A percentile compares a stretch with the other conserved stretches of the same genome.
Evolutionary conservation across 768 basidiomycete genomes (phyloP).

Genomic region (Lactifluus subvellereus): DNA sequence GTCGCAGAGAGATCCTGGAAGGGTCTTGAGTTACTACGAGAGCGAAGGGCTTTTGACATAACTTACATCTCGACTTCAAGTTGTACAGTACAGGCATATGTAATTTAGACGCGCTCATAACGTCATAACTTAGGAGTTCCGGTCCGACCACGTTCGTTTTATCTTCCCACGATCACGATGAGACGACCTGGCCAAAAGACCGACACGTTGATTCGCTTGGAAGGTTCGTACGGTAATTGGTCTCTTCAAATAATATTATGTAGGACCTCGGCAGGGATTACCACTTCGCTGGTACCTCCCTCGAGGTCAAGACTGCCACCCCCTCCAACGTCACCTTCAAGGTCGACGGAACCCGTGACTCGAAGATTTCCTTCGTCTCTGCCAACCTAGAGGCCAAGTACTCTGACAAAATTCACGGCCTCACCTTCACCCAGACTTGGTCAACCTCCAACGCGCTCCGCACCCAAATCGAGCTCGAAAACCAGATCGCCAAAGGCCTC

Average conservation of each 20-base stretch:
- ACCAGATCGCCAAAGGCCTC: conserved; percentile 95
- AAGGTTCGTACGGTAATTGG: too few species aligned
- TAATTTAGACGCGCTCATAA: too few species aligned
- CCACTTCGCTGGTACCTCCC: conserved; percentile 62
- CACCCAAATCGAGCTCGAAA: conserved; percentile 90
- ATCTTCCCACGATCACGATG: background rate
- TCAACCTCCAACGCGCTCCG: conserved; percentile 90
- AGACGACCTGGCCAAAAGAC: too few species aligned
- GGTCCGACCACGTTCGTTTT: background rate
- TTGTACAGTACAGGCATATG: conserved; percentile 35
- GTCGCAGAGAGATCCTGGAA: conserved; percentile 63
- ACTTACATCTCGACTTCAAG: conserved; percentile 30
- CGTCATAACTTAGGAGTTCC: too few species aligned
- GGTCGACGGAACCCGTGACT: conserved; percentile 78
- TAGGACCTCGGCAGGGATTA: conserved; percentile 92
- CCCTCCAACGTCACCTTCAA: conserved; percentile 91
- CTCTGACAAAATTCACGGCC: conserved; percentile 83
- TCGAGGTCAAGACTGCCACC: conserved; percentile 87
- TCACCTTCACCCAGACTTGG: conserved; percentile 94
- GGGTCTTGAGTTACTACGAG: background rate
- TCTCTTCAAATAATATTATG: background rate
- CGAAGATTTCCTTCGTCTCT: conserved; percentile 63
- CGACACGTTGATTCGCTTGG: too few species aligned
- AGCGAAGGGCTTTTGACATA: conserved; percentile 18
- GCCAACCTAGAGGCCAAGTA: conserved; percentile 98